These are phyloP conservation scores for Tephrocybe sp. DNA, from an alignment of 768 basidiomycete species.

Conservation along the genomic window DNA sequence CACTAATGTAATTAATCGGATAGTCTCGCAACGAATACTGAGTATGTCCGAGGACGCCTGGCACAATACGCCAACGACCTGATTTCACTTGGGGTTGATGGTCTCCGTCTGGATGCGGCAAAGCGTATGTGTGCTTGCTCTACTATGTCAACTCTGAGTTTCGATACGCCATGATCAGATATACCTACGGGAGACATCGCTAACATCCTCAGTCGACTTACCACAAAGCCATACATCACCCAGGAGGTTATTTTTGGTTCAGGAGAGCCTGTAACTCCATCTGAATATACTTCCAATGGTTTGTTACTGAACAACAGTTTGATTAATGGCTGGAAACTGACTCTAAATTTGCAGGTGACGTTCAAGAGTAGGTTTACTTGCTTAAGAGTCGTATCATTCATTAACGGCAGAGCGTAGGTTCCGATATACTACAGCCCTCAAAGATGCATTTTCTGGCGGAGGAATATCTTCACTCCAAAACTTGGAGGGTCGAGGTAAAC, in stretches of 20 bases:
- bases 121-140: slow-evolving; percentile 44
- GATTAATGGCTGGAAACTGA: neutral
- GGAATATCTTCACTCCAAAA: slow-evolving; percentile 52
- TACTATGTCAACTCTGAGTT: neutral
- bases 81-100: slow-evolving; percentile 58
- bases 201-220: slow-evolving; percentile 48
- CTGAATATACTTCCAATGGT: slow-evolving; percentile 55
- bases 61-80: slow-evolving; percentile 61
- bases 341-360: slow-evolving; percentile 40
- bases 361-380: slow-evolving; percentile 52
- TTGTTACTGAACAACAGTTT: slow-evolving; percentile 8
- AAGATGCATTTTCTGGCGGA: slow-evolving; percentile 48
- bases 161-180: slow-evolving; percentile 33
- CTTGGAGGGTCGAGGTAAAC: slow-evolving; percentile 46
- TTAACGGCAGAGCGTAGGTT: slow-evolving; percentile 34
- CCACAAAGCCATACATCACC: slow-evolving; percentile 49
- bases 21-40: slow-evolving; percentile 62
- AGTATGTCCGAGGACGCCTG: slow-evolving; percentile 53
- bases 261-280: slow-evolving; percentile 53
- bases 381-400: neutral
- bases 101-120: slow-evolving; percentile 60
- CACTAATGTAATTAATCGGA: neutral
- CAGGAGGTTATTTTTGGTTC: slow-evolving; percentile 56
- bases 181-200: slow-evolving; percentile 51
- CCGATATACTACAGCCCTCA: slow-evolving; percentile 53